phyloP scores from a whole-genome alignment of 1,284 basidiomycete genomes.

The Cerrena zonata region DNA sequence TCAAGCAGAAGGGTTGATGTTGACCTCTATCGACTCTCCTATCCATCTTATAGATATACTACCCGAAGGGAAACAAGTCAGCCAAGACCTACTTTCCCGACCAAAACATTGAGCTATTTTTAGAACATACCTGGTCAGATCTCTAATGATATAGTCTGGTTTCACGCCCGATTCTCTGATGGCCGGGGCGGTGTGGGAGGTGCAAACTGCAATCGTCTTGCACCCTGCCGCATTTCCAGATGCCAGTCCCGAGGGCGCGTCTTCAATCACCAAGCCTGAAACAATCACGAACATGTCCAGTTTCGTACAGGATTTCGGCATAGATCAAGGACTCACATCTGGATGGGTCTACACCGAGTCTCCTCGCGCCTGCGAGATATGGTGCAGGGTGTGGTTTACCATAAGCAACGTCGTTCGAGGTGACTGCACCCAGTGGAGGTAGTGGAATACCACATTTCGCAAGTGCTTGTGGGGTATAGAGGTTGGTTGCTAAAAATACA shows the following conservation, averaged over 20 bases:
- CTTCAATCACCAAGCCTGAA: conserved; percentile 75
- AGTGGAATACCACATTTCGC: conserved; percentile 51
- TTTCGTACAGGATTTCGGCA: neutral
- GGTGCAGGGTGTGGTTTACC: conserved; percentile 83
- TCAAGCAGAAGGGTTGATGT: conserved; percentile 21
- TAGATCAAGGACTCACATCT: conserved; percentile 38
- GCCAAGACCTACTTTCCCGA: neutral
- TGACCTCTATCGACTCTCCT: conserved; percentile 24
- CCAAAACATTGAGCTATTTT: neutral
- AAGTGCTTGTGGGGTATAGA: conserved; percentile 62
- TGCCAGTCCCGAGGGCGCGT: conserved; percentile 74
- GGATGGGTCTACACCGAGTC: conserved; percentile 42
- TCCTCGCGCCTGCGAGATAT: conserved; percentile 60
- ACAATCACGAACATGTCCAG: neutral
- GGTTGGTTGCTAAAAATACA: conserved; percentile 49
- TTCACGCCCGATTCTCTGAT: conserved; percentile 43
- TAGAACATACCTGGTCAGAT: conserved; percentile 44
- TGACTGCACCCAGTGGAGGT: conserved; percentile 56
- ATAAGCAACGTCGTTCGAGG: conserved; percentile 64
- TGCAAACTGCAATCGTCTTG: conserved; percentile 72
- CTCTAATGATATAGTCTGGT: conserved; percentile 49
- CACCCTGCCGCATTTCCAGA: conserved; percentile 73
- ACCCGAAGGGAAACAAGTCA: neutral
- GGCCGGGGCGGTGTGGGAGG: conserved; percentile 59
- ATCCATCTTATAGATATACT: conserved; percentile 28